phyloP scores from a whole-genome alignment of 106 monocot species.

The Allium fistulosum region DNA sequence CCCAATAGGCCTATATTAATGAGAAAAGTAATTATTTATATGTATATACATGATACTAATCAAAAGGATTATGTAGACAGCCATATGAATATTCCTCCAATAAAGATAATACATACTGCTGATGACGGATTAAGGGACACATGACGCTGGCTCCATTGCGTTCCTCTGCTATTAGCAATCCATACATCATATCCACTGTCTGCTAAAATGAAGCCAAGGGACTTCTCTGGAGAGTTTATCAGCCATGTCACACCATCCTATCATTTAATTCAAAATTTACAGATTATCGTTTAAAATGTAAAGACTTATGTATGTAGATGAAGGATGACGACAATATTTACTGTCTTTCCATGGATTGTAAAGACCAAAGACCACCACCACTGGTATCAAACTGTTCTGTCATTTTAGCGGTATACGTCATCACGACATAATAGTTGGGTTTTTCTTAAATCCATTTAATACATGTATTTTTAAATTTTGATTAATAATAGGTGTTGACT shows the following conservation, averaged over 20 bases:
- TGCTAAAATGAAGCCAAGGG: conserved; percentile 25
- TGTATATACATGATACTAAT: not conserved
- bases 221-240: conserved; percentile 20
- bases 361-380: too few species aligned
- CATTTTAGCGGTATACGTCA: too few species aligned
- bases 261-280: not conserved
- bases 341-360: too few species aligned
- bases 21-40: not conserved
- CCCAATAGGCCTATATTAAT: conserved; percentile 42
- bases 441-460: too few species aligned
- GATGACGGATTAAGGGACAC: not conserved
- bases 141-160: conserved; percentile 9
- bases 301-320: too few species aligned
- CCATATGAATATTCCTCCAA: too few species aligned
- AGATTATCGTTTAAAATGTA: too few species aligned
- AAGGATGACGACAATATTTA: too few species aligned
- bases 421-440: too few species aligned
- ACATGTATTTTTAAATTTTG: too few species aligned
- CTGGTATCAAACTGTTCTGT: too few species aligned
- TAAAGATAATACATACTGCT: not conserved
- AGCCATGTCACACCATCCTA: conserved; percentile 31
- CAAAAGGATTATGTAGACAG: not conserved
- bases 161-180: conserved; percentile 28
- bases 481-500: too few species aligned
- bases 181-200: conserved; percentile 37